phyloP scores from a whole-genome alignment of 306 rosid genomes.

The Pterocarpus santalinus region DNA sequence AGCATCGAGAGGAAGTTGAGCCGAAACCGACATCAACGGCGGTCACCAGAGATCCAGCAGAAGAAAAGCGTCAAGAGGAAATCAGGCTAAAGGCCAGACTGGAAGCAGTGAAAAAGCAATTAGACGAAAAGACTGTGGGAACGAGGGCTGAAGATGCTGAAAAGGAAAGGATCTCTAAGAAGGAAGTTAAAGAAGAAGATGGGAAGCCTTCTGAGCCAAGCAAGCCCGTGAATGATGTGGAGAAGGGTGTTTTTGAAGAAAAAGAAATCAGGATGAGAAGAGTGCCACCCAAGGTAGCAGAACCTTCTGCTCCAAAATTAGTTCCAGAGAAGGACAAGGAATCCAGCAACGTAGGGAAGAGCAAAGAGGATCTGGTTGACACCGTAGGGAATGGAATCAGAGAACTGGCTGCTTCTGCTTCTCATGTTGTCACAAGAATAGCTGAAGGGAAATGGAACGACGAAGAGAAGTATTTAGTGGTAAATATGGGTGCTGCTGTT shows the following conservation, averaged over 20 bases:
- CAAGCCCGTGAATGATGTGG: conserved; percentile 28
- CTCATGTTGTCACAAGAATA: conserved; percentile 43
- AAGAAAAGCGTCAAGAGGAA: conserved; percentile 26
- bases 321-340: conserved; percentile 36
- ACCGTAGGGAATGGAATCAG: conserved; percentile 36
- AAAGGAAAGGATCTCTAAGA: conserved; percentile 18
- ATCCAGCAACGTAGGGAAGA: conserved; percentile 16
- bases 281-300: conserved; percentile 14
- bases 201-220: conserved; percentile 44
- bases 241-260: conserved; percentile 19
- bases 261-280: conserved; percentile 30
- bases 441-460: conserved; percentile 41
- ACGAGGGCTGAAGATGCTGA: neutral
- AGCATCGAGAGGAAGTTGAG: conserved; percentile 27
- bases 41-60: neutral
- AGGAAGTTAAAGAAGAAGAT: conserved; percentile 32
- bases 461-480: conserved; percentile 52
- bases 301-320: conserved; percentile 17
- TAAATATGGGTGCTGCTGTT: conserved; percentile 64
- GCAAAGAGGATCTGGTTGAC: conserved; percentile 14
- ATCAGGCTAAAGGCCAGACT: neutral
- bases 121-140: conserved; percentile 23
- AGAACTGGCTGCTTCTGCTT: conserved; percentile 41
- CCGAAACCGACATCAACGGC: neutral
- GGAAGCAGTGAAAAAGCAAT: neutral